phyloP scores from a whole-genome alignment of 257 asterid species.

The Perilla frutescens region DNA sequence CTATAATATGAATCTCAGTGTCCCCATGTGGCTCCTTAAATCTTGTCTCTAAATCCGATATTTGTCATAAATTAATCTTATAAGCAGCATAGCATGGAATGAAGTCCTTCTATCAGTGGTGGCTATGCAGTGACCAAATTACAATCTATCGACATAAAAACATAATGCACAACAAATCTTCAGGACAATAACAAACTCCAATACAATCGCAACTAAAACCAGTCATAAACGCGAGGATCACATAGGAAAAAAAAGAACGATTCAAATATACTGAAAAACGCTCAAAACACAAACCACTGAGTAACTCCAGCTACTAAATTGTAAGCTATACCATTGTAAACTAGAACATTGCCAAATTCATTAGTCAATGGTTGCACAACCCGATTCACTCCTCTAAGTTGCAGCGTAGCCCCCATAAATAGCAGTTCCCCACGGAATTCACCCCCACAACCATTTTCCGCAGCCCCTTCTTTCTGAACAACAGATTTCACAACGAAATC shows the following conservation, averaged over 20 bases:
- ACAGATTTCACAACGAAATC: constrained; percentile 36
- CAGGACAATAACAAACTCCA: constrained; percentile 2
- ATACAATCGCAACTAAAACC: constrained; percentile 8
- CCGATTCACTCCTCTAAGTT: constrained; percentile 76
- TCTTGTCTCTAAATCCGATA: background rate
- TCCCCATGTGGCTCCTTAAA: background rate
- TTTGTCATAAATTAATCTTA: background rate
- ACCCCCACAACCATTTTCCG: constrained; percentile 38
- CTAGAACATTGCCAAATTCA: constrained; percentile 75
- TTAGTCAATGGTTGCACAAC: constrained; percentile 83
- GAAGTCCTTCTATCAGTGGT: background rate
- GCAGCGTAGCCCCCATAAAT: constrained; percentile 89
- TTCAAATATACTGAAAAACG: background rate
- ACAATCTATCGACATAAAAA: background rate
- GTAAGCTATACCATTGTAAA: constrained; percentile 70
- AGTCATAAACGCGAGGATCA: background rate
- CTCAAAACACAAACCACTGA: background rate
- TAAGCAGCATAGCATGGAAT: background rate
- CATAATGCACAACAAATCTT: constrained; percentile 6
- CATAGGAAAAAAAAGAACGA: background rate
- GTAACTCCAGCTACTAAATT: background rate
- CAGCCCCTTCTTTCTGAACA: constrained; percentile 40
- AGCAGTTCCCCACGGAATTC: constrained; percentile 48
- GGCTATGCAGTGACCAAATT: background rate
- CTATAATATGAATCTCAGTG: constrained; percentile 7